These are phyloP conservation scores for Coix lacrymajobi DNA, from an alignment of 176 grass and related monocot species.

Conservation along the genomic window DNA sequence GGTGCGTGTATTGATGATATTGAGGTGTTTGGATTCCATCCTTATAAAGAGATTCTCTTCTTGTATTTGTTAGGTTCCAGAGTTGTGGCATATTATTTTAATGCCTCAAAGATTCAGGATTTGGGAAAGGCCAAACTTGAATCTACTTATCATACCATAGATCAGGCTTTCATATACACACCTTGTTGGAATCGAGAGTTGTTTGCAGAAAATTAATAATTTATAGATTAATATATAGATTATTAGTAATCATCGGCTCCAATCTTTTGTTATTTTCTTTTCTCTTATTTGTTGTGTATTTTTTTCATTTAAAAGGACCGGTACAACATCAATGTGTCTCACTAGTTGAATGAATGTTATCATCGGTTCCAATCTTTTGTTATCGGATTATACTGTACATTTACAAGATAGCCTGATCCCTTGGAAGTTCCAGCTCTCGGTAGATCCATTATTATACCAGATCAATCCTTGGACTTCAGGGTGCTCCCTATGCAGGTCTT, in stretches of 20 bases:
- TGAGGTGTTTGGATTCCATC: slow-evolving; percentile 5
- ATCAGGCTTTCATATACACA: not conserved
- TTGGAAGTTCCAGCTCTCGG: no score
- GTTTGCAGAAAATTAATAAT: not conserved
- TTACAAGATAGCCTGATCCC: no score
- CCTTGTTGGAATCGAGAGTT: slow-evolving; percentile 2
- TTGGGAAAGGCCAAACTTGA: no score
- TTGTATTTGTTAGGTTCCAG: not conserved
- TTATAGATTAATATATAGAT: not conserved
- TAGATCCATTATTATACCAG: no score
- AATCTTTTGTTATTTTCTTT: not conserved
- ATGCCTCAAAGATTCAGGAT: not conserved
- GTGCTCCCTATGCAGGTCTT: no score
- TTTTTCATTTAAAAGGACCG: not conserved
- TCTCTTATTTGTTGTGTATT: not conserved
- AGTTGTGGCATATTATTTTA: not conserved
- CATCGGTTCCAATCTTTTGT: no score
- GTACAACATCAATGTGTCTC: no score
- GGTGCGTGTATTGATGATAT: fast-evolving
- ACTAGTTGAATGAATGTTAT: no score
- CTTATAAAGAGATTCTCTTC: not conserved
- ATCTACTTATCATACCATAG: not conserved
- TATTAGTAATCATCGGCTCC: not conserved
- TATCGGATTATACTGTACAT: no score
- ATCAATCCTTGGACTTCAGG: no score